Conservation (phyloP, 139 green algal species). For the Chlorella sp. region DNA sequence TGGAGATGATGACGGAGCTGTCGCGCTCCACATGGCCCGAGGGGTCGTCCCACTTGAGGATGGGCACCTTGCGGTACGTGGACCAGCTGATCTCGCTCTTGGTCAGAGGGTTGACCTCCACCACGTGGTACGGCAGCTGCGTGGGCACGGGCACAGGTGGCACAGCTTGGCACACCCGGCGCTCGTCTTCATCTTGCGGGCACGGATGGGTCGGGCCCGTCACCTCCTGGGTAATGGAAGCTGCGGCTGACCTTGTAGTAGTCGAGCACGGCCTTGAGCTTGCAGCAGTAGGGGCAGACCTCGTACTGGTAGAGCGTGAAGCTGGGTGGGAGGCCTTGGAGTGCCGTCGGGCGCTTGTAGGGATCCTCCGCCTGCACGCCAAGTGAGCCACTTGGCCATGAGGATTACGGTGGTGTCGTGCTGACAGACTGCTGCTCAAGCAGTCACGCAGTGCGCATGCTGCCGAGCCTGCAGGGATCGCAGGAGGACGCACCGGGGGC, state of each 20-base stretch:
- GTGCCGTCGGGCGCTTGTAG: slow-evolving; percentile 19
- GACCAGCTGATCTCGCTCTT: slow-evolving; percentile 91
- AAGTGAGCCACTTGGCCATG: too few relatives aligned
- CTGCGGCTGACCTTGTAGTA: slow-evolving; percentile 86
- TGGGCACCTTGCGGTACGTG: slow-evolving; percentile 78
- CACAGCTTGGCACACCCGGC: too few relatives aligned
- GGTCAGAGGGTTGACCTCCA: slow-evolving; percentile 95
- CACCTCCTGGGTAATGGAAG: too few relatives aligned
- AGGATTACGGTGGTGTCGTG: too few relatives aligned
- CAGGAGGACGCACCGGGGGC: too few relatives aligned
- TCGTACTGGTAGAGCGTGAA: slow-evolving; percentile 94
- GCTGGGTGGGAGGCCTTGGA: slow-evolving; percentile 18
- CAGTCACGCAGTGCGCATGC: too few relatives aligned
- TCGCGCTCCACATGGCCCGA: slow-evolving; percentile 70
- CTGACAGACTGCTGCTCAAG: too few relatives aligned
- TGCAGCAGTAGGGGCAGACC: slow-evolving; percentile 98
- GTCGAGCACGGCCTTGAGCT: slow-evolving; percentile 94
- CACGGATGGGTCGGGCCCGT: too few relatives aligned
- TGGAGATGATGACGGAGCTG: slow-evolving; percentile 75
- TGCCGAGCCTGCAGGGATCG: too few relatives aligned
- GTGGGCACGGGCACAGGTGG: too few relatives aligned
- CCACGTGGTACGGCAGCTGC: slow-evolving; percentile 82
- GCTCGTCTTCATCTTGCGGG: too few relatives aligned
- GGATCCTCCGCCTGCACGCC: too few relatives aligned
- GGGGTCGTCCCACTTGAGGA: slow-evolving; percentile 65